A percentile compares a stretch with the other conserved stretches of the same genome.
Conservation (phyloP, 805 yeast species). For the Starmerella stellata region DNA sequence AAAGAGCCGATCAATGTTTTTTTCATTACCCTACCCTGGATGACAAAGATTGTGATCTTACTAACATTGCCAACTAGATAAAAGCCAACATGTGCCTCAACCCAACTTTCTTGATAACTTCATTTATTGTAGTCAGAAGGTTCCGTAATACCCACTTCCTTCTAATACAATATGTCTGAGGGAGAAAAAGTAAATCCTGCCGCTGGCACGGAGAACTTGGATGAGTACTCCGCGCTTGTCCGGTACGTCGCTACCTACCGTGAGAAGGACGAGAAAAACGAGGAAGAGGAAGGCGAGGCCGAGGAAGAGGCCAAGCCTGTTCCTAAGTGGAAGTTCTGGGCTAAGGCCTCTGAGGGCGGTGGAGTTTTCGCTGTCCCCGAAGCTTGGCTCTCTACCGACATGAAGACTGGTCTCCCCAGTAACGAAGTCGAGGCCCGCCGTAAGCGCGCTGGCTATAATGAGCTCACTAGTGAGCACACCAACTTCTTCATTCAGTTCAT, state of each 20-base stretch:
- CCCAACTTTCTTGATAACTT: slow-evolving; percentile 4
- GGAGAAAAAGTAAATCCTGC: slow-evolving; percentile 14
- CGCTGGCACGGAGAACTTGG: slow-evolving; percentile 28
- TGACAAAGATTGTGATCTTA: slow-evolving; percentile 4
- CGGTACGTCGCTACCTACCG: slow-evolving; percentile 24
- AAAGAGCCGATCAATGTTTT: slow-evolving; percentile 12
- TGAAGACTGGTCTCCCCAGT: slow-evolving; percentile 52
- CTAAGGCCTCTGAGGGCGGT: slow-evolving; percentile 31
- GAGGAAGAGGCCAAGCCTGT: slow-evolving; percentile 41
- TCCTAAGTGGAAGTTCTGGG: slow-evolving; percentile 45
- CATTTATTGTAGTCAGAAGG: slow-evolving; percentile 13
- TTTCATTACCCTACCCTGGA: slow-evolving; percentile 10
- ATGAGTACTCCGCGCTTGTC: slow-evolving; percentile 24
- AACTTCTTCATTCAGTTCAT: slow-evolving; percentile 61
- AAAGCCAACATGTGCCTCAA: slow-evolving; percentile 5
- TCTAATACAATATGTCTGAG: slow-evolving; percentile 19
- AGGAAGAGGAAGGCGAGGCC: slow-evolving; percentile 38
- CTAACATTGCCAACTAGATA: slow-evolving; percentile 11
- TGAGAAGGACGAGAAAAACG: slow-evolving; percentile 28
- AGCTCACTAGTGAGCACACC: slow-evolving; percentile 75
- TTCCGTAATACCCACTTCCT: slow-evolving; percentile 13
- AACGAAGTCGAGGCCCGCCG: slow-evolving; percentile 69
- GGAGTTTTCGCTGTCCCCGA: slow-evolving; percentile 41
- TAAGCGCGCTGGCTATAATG: slow-evolving; percentile 77
- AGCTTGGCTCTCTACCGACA: slow-evolving; percentile 64